A percentile compares a stretch with the other conserved stretches of the same genome.
Evolutionary conservation across 805 yeast genomes (phyloP).

Genomic region (Candida krabiensis): DNA sequence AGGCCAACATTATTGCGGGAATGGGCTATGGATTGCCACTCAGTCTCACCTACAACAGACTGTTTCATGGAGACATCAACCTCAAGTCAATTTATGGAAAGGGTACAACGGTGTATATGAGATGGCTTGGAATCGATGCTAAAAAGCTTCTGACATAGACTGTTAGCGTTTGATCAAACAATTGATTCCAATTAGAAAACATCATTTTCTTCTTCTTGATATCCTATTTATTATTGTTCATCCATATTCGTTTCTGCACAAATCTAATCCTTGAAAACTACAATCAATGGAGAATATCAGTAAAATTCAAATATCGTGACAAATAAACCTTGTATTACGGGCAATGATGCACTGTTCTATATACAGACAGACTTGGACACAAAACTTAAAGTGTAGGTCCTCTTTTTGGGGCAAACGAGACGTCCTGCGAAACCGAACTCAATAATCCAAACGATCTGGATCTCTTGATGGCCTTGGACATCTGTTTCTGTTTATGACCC

Average conservation of each 20-base stretch:
- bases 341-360: too few species aligned
- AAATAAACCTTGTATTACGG: too few species aligned
- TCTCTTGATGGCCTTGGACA: slow-evolving; percentile 77
- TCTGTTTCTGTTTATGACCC: slow-evolving; percentile 63
- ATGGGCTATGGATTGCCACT: slow-evolving; percentile 96
- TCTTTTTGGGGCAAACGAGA: slow-evolving; percentile 37
- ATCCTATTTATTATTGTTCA: too few species aligned
- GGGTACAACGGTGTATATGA: slow-evolving; percentile 78
- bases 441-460: slow-evolving; percentile 79
- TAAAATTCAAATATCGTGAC: too few species aligned
- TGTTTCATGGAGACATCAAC: slow-evolving; percentile 69
- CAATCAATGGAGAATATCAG: too few species aligned
- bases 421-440: slow-evolving; percentile 69
- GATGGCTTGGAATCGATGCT: slow-evolving; percentile 38
- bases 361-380: too few species aligned
- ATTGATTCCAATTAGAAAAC: background rate
- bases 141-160: slow-evolving; percentile 15
- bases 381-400: slow-evolving; percentile 25
- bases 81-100: slow-evolving; percentile 71
- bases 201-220: background rate
- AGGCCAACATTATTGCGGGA: slow-evolving; percentile 70
- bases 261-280: too few species aligned
- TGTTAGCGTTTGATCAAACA: background rate
- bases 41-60: slow-evolving; percentile 69
- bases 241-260: too few species aligned